Base-by-base conservation (phyloP, 1,284 basidiomycete species). In the Taiwanofungus camphoratus region DNA sequence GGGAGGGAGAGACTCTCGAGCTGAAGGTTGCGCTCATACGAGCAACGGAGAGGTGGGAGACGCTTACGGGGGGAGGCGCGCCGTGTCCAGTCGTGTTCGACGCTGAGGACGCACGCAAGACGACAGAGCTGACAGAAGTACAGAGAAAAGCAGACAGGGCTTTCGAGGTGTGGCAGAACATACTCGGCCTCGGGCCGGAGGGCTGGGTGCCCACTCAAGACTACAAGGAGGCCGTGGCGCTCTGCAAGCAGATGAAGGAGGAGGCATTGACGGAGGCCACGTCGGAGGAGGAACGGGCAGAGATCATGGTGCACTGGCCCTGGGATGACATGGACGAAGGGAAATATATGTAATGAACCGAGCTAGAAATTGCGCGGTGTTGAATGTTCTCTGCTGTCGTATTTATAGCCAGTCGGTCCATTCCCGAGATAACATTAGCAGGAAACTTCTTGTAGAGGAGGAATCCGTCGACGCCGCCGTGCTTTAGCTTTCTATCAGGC, bases 271-370 rank as follows among this genome's bases (percentile, higher is more conserved):
- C 43, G 42, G 47, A 2, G 52, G 41, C 44, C 41, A 20, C 36
- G 57, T 48, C 51, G 55, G 63, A 45, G 52, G 60, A 68, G 51
- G 59, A 57, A 46, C 62, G 57, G 42, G 68, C 44, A 38, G 40
- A 61, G 59, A 55, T 59, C 37, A 41, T 18, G 60, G 63, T 49
- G 45, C 52, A 72, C 55, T 75, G 70, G 70, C 56, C 54, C 53
- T 71, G 59, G 53, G 63, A 71, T 49, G 69, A 73, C 49, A 72
- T 72, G 66, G 65, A 74, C 54, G 70, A 74, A 56, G 49, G 56
- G 51, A 45, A 62, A 22, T 69, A 74, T 49, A 65, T 60, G 63
- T 64, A 57, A 46, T 16, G 44, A 48, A 44, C 44, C 35, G 43
- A 51, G 15, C 36, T 36, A 46, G 34, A 49, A 46, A 50, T 42